Evolutionary conservation across 805 yeast genomes (phyloP).

Genomic region (Hermanozyma aechmeae): DNA sequence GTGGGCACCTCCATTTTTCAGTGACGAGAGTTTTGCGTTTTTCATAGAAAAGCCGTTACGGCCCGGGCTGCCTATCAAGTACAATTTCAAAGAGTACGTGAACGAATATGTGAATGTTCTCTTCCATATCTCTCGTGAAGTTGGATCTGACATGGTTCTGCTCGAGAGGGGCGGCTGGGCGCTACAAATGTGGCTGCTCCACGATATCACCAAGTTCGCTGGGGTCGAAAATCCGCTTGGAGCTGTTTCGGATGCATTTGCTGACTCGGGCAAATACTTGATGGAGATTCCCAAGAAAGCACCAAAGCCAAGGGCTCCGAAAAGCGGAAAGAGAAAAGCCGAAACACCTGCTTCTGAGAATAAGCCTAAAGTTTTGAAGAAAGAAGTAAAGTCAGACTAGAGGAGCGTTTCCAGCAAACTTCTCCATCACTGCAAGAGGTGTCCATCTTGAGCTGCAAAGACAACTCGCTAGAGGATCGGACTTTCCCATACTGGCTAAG

Average conservation of each 20-base stretch:
- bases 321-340: background rate
- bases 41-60: slow-evolving; percentile 17
- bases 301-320: too few species aligned
- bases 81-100: slow-evolving; percentile 31
- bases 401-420: too few species aligned
- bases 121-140: slow-evolving; percentile 1
- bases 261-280: background rate
- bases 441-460: too few species aligned
- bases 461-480: too few species aligned
- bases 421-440: too few species aligned
- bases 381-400: background rate
- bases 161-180: slow-evolving; percentile 32
- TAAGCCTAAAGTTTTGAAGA: slow-evolving; percentile 1
- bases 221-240: slow-evolving; percentile 15
- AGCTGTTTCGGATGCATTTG: slow-evolving; percentile 2
- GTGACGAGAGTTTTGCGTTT: slow-evolving; percentile 38
- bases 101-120: slow-evolving; percentile 23
- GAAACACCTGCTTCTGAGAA: background rate
- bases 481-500: too few species aligned
- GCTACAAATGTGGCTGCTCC: slow-evolving; percentile 18
- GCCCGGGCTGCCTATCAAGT: slow-evolving; percentile 26
- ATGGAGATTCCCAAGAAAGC: slow-evolving; percentile 1
- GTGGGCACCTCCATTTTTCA: slow-evolving; percentile 36
- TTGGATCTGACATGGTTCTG: slow-evolving; percentile 1
- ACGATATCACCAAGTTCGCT: slow-evolving; percentile 15